Conservation (phyloP, 2,329 filamentous ascomycete species). For the Leptographium lundbergii region DNA sequence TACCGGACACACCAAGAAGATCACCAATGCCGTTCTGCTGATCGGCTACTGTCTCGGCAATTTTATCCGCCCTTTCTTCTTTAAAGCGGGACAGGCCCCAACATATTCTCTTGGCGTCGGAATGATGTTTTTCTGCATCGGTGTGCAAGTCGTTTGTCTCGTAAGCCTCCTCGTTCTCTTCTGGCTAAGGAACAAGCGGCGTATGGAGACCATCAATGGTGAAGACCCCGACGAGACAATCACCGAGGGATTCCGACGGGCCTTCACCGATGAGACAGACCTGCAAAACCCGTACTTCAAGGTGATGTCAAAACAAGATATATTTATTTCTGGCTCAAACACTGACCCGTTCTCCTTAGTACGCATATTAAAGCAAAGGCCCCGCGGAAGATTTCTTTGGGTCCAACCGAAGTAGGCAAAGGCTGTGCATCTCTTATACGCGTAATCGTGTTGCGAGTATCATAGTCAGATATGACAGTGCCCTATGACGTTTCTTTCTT, state of each 20-base stretch:
- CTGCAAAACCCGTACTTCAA: background rate
- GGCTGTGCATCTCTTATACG: background rate
- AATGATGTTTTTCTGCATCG: constrained; percentile 1
- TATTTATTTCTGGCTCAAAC: background rate
- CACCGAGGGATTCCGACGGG: too few relatives aligned
- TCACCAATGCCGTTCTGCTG: constrained; percentile 49
- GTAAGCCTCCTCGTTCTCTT: background rate
- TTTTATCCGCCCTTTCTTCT: constrained; percentile 51
- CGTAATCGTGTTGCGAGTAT: background rate
- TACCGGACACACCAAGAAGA: constrained; percentile 48
- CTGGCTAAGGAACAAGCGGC: background rate
- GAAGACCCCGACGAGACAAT: background rate
- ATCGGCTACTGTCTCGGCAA: constrained; percentile 48
- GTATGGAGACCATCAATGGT: background rate
- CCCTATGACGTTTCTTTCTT: background rate
- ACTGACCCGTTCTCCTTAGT: background rate
- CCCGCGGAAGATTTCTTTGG: background rate
- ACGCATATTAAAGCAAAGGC: background rate
- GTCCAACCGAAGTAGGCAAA: background rate
- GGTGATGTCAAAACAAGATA: background rate
- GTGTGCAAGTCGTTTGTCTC: background rate
- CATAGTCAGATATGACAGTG: background rate
- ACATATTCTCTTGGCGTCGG: constrained; percentile 25
- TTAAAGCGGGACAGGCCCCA: constrained; percentile 35
- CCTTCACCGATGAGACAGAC: background rate